These are phyloP conservation scores for Cutaneotrichosporon arboriforme DNA, from an alignment of 1,284 basidiomycete genomes.

Conservation along the genomic window DNA sequence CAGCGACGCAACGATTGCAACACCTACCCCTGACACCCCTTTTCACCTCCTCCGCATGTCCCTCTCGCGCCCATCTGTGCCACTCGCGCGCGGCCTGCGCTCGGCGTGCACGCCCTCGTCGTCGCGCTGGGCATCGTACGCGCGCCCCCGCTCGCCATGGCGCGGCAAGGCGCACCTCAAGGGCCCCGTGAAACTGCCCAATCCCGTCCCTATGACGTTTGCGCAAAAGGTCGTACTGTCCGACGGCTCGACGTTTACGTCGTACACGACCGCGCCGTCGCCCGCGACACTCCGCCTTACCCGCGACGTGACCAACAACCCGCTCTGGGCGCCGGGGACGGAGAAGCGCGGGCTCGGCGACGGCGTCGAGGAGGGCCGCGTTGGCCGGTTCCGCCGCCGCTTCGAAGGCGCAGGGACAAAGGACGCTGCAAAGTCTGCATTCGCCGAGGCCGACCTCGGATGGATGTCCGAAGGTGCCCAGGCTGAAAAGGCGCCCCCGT, in stretches of 20 bases:
- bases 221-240: conserved; percentile 74
- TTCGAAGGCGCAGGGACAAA: conserved; percentile 52
- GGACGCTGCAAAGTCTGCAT: conserved; percentile 16
- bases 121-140: conserved; percentile 23
- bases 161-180: conserved; percentile 40
- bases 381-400: conserved; percentile 70
- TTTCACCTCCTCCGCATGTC: conserved; percentile 8
- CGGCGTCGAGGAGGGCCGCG: conserved; percentile 64
- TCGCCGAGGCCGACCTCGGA: conserved; percentile 36
- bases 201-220: conserved; percentile 74
- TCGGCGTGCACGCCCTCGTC: conserved; percentile 16
- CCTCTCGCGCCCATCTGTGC: conserved; percentile 1
- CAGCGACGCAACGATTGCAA: not conserved
- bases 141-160: conserved; percentile 22
- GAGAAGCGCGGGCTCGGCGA: conserved; percentile 53
- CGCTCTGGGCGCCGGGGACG: conserved; percentile 59
- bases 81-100: conserved; percentile 11
- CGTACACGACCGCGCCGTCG: conserved; percentile 77
- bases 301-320: conserved; percentile 78
- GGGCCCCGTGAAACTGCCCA: conserved; percentile 57
- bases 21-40: not conserved
- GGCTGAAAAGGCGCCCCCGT: conserved; percentile 39
- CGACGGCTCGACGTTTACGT: conserved; percentile 78
- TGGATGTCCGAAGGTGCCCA: conserved; percentile 48
- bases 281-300: conserved; percentile 63